These are phyloP conservation scores for Leucosporidium yakuticum DNA, from an alignment of 768 basidiomycete genomes.

Conservation along the genomic window DNA sequence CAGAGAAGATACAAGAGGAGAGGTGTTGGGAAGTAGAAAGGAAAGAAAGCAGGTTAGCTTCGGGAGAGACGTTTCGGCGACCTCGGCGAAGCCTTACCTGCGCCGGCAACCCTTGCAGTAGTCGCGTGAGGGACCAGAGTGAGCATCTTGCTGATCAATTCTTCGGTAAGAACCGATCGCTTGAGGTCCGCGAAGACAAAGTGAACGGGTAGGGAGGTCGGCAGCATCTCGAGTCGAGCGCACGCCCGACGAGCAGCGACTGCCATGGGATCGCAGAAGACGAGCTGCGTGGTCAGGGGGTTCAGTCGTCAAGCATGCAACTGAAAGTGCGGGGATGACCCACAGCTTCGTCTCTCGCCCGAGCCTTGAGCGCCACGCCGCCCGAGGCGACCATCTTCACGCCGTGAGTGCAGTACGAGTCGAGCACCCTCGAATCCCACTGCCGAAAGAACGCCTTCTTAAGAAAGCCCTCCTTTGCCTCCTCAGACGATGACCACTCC, in stretches of 20 bases:
- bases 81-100: slow-evolving; percentile 7
- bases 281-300: slow-evolving; percentile 11
- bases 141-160: slow-evolving; percentile 4
- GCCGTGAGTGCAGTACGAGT: slow-evolving; percentile 31
- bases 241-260: slow-evolving; percentile 29
- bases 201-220: slow-evolving; percentile 27
- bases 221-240: slow-evolving; percentile 17
- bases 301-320: background rate
- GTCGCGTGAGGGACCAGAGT: slow-evolving; percentile 26
- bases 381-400: slow-evolving; percentile 14
- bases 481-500: slow-evolving; percentile 63
- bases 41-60: no score
- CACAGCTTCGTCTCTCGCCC: slow-evolving; percentile 34
- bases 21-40: no score
- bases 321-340: background rate
- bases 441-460: slow-evolving; percentile 60
- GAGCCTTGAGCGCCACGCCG: slow-evolving; percentile 30
- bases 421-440: slow-evolving; percentile 33
- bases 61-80: no score
- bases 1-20: no score
- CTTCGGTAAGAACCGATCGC: slow-evolving; percentile 28
- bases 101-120: slow-evolving; percentile 17
- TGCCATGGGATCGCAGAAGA: slow-evolving; percentile 32
- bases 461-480: slow-evolving; percentile 53
- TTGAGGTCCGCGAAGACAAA: slow-evolving; percentile 33